Conservation (phyloP, 306 rosid genomes). For the Fragaria iinumae region DNA sequence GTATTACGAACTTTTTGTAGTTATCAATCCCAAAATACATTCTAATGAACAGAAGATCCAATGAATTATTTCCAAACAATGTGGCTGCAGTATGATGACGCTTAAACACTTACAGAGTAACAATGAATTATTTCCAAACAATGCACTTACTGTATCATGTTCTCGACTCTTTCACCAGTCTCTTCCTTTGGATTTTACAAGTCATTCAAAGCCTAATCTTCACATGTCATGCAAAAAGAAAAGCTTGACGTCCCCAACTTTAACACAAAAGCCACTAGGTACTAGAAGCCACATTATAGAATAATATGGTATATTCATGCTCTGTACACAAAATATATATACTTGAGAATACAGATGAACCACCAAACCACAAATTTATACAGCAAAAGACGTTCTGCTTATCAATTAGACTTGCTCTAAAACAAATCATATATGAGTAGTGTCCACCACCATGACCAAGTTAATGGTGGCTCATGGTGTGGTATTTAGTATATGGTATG, state of each 20-base stretch:
- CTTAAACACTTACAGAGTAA: neutral
- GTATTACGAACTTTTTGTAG: neutral
- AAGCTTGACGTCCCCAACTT: neutral
- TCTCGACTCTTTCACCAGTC: neutral
- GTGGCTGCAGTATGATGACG: neutral
- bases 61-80: neutral
- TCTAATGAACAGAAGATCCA: neutral
- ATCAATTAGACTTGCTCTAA: neutral
- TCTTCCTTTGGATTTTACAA: neutral
- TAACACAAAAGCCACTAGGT: neutral
- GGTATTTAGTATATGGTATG: neutral
- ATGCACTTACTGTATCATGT: neutral
- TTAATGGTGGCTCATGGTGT: neutral
- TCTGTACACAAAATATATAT: neutral
- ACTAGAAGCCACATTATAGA: neutral
- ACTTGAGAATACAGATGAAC: constrained; percentile 25
- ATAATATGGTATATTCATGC: constrained; percentile 7
- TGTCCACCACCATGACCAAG: neutral
- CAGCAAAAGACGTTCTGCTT: neutral
- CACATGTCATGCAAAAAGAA: neutral
- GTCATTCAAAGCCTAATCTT: neutral
- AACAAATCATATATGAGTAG: neutral
- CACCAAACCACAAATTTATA: constrained; percentile 20
- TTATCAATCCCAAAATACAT: neutral
- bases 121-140: neutral